Conservation (phyloP, 1,139 yeast genomes). For the Geotrichum aggregatum region DNA sequence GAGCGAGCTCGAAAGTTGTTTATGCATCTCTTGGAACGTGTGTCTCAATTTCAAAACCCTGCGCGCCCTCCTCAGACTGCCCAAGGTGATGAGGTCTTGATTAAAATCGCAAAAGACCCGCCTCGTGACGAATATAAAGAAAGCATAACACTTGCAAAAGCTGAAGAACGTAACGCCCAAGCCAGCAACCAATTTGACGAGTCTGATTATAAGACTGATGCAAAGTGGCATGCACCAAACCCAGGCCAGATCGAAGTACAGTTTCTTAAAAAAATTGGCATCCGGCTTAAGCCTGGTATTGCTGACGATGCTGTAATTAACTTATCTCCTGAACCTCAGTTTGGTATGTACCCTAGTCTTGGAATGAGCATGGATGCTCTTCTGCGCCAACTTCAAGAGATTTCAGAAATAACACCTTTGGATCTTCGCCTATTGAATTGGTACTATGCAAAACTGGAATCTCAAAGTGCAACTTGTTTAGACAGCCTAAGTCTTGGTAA, state of each 20-base stretch:
- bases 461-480: constrained; percentile 39
- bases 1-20: constrained; percentile 39
- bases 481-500: constrained; percentile 39
- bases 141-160: constrained; percentile 35
- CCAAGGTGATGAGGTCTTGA: constrained; percentile 40
- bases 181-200: constrained; percentile 12
- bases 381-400: constrained; percentile 34
- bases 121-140: constrained; percentile 35
- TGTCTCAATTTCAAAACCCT: constrained; percentile 37
- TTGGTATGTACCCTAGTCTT: constrained; percentile 38
- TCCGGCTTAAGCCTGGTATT: constrained; percentile 26
- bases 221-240: constrained; percentile 27
- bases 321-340: constrained; percentile 39
- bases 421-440: constrained; percentile 41
- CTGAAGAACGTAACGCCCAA: constrained; percentile 35
- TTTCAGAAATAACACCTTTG: constrained; percentile 36
- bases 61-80: constrained; percentile 38
- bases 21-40: constrained; percentile 39
- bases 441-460: constrained; percentile 44
- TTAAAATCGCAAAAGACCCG: constrained; percentile 39
- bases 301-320: constrained; percentile 29
- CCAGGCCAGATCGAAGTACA: constrained; percentile 33
- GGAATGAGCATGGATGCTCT: constrained; percentile 41
- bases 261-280: constrained; percentile 36
- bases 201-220: constrained; percentile 16